Evolutionary conservation across 2,329 filamentous ascomycete species (phyloP), one percentile per base, ranked within the genome.

Genomic region (Hypoxylon sp.): DNA sequence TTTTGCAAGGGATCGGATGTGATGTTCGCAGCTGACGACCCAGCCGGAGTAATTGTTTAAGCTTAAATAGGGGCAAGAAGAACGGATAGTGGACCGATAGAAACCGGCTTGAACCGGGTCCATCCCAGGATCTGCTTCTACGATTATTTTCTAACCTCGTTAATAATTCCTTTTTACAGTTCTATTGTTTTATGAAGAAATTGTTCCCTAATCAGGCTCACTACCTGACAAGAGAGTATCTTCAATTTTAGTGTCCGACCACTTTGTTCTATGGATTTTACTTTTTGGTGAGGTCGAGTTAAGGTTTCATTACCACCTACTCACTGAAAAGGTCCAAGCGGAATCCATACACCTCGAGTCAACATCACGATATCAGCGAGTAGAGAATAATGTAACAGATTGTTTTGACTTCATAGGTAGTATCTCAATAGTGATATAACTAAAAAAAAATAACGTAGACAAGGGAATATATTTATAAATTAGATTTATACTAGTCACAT

Each of bases 11-110:
- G 51, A 58, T 51, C 14, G 51, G 11, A 58, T 39, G 19, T 51
- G 24, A 29, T 48, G 39, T 58, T 65, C 46, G 35, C 62, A 48
- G 55, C 62, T 65, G 62, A 51, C 62, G 37, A 51, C 24, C 29
- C 29, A 31, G 29, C 6, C 26, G 54, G 64, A 63, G 55, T 67
- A 62, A 58, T 53, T 58, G 56, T 65, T 44, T 68, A 68, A 67
- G 67, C 63, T 63, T 70, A 67, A 62, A 63, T 29, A 54, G 64
- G 60, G 54, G 54, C 56, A 8, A 53, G 4, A n/a, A n/a, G 50
- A 47, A 59, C 60, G 60, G 53, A 60, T 54, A 42, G 48, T 63
- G 48, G 57, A 53, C 62, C 67, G 65, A 58, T 29, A 51, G 35
- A 39, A 68, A 51, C 31, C 63, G 62, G 44, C 66, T 55, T 54